Conservation (phyloP, 1,139 yeast genomes). For the Suhomyces choctaworum region DNA sequence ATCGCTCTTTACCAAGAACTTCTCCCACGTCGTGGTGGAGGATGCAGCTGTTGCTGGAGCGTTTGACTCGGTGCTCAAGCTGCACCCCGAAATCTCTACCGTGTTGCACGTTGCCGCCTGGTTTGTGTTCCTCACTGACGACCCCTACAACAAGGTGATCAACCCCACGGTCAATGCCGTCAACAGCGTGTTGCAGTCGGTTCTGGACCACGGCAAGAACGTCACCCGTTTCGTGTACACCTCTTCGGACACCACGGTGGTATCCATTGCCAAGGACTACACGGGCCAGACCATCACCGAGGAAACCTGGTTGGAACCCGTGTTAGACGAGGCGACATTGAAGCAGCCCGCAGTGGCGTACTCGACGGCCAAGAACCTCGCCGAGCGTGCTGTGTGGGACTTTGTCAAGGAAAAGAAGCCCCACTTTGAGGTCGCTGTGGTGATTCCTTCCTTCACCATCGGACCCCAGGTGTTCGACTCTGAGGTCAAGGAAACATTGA, state of each 20-base stretch:
- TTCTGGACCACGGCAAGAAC: slow-evolving; percentile 1
- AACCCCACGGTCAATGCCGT: slow-evolving; percentile 1
- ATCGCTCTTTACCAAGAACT: slow-evolving; percentile 13
- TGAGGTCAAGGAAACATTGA: background rate
- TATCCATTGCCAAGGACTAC: background rate
- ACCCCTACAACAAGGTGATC: background rate
- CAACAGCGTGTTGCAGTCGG: slow-evolving; percentile 1
- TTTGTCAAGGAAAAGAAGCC: slow-evolving; percentile 2
- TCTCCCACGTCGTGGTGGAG: background rate
- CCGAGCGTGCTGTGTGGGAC: slow-evolving; percentile 1
- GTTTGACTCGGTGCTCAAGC: background rate
- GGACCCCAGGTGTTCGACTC: slow-evolving; percentile 3
- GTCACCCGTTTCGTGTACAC: slow-evolving; percentile 1
- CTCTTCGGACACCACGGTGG: slow-evolving; percentile 1
- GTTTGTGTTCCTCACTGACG: background rate
- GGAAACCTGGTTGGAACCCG: slow-evolving; percentile 1
- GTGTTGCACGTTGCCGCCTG: slow-evolving; percentile 2
- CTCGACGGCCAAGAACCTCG: slow-evolving; percentile 1
- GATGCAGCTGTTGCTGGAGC: slow-evolving; percentile 11
- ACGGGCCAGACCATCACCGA: slow-evolving; percentile 1
- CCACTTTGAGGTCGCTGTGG: background rate
- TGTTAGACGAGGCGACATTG: too few relatives aligned
- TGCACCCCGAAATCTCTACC: background rate
- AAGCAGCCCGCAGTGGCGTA: background rate
- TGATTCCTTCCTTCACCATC: slow-evolving; percentile 1